A percentile compares a stretch with the other conserved stretches of the same genome.
phyloP scores from a whole-genome alignment of 352 stramenopile genomes.

The Phytophthora fragariae region DNA sequence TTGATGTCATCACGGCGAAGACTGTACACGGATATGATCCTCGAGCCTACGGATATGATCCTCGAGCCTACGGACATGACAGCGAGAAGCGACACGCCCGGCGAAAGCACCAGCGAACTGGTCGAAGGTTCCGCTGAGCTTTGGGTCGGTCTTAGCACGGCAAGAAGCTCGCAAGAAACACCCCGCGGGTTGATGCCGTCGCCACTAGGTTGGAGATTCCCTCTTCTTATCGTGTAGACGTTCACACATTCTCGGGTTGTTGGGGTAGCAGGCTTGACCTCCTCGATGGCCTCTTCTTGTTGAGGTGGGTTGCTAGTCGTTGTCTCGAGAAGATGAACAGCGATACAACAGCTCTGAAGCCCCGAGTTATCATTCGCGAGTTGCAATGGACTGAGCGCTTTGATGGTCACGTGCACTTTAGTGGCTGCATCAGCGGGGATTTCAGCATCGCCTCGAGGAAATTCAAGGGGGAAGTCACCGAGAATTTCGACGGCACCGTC shows the following conservation, averaged over 20 bases:
- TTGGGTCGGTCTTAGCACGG: conserved; percentile 12
- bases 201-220: not conserved
- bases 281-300: not conserved
- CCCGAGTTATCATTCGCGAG: not conserved
- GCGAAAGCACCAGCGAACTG: conserved; percentile 33
- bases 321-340: conserved; percentile 28
- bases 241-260: conserved; percentile 26
- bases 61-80: conserved; percentile 19
- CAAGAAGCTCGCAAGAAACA: conserved; percentile 20
- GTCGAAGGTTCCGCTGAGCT: conserved; percentile 5
- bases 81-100: conserved; percentile 35
- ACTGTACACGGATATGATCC: conserved; percentile 16
- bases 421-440: not conserved
- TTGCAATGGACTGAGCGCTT: conserved; percentile 31
- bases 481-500: not conserved
- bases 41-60: conserved; percentile 17
- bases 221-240: conserved; percentile 23
- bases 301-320: not conserved
- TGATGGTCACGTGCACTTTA: conserved; percentile 18
- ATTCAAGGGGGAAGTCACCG: conserved; percentile 16
- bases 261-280: conserved; percentile 3
- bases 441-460: conserved; percentile 13
- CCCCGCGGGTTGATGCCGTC: not conserved
- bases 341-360: conserved; percentile 18
- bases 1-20: conserved; percentile 5